phyloP scores from a whole-genome alignment of 2,329 filamentous ascomycete genomes.

The Phialemoniopsis sp. region DNA sequence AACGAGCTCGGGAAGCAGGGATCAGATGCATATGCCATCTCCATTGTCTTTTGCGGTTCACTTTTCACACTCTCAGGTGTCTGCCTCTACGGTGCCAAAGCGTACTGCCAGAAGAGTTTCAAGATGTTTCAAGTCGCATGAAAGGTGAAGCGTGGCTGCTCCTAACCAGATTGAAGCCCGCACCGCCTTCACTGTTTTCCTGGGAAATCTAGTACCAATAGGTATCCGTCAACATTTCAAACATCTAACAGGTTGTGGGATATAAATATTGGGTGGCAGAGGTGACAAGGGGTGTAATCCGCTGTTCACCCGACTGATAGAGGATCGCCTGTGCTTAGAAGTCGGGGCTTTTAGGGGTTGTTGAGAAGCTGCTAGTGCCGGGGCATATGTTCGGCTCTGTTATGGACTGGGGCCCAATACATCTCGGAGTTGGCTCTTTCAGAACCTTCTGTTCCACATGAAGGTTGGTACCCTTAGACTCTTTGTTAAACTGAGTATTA shows the following conservation, averaged over 20 bases:
- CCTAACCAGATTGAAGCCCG: no score
- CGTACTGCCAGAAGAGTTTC: slow-evolving; percentile 10
- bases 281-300: not conserved
- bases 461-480: not conserved
- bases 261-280: no score
- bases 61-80: slow-evolving; percentile 3
- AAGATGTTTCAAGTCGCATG: no score
- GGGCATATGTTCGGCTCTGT: not conserved
- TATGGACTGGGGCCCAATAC: not conserved
- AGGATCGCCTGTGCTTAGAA: not conserved
- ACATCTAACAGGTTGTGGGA: no score
- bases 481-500: not conserved
- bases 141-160: no score
- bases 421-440: not conserved
- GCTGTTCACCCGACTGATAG: no score
- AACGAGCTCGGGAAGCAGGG: not conserved
- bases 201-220: no score
- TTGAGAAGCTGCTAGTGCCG: not conserved
- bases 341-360: not conserved
- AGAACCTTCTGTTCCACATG: not conserved
- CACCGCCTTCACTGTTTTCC: no score
- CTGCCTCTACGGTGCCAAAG: slow-evolving; percentile 3
- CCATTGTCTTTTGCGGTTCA: slow-evolving; percentile 2
- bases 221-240: no score
- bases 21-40: slow-evolving; percentile 1